Evolutionary conservation across 1,284 basidiomycete species (phyloP).

Genomic region (Marasmius oreades): DNA sequence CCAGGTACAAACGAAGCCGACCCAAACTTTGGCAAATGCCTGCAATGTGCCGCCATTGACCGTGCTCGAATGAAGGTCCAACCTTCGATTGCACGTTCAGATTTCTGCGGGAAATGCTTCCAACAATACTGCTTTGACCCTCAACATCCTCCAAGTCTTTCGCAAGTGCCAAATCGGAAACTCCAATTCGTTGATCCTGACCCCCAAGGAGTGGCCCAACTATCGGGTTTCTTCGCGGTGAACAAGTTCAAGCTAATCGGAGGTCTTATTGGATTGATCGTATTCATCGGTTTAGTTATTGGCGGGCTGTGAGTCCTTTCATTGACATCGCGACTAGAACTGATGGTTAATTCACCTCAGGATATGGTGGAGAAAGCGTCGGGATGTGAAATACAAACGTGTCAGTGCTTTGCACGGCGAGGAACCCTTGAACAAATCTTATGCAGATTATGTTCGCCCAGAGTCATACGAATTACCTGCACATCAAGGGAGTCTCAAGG

Average conservation of each 20-base stretch:
- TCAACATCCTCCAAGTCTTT: slow-evolving; percentile 38
- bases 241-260: slow-evolving; percentile 42
- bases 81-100: slow-evolving; percentile 37
- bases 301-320: slow-evolving; percentile 35
- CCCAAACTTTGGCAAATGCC: slow-evolving; percentile 48
- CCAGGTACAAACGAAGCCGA: slow-evolving; percentile 48
- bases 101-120: slow-evolving; percentile 46
- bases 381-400: slow-evolving; percentile 25
- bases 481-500: slow-evolving; percentile 2
- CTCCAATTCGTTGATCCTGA: slow-evolving; percentile 47
- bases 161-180: slow-evolving; percentile 41
- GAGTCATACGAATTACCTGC: slow-evolving; percentile 11
- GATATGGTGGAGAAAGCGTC: slow-evolving; percentile 35
- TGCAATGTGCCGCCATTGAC: slow-evolving; percentile 54
- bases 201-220: slow-evolving; percentile 36
- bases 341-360: slow-evolving; percentile 16
- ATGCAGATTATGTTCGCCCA: slow-evolving; percentile 10
- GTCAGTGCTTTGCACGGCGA: slow-evolving; percentile 28
- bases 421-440: slow-evolving; percentile 8
- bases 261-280: slow-evolving; percentile 35
- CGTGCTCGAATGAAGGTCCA: slow-evolving; percentile 40
- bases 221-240: slow-evolving; percentile 34
- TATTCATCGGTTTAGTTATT: slow-evolving; percentile 32
- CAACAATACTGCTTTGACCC: slow-evolving; percentile 54
- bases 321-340: not conserved